Percentiles rank a stretch among this genome's conserved stretches.
Evolutionary conservation across 2,329 filamentous ascomycete genomes (phyloP).

Genomic region (Epichloe gansuensis): DNA sequence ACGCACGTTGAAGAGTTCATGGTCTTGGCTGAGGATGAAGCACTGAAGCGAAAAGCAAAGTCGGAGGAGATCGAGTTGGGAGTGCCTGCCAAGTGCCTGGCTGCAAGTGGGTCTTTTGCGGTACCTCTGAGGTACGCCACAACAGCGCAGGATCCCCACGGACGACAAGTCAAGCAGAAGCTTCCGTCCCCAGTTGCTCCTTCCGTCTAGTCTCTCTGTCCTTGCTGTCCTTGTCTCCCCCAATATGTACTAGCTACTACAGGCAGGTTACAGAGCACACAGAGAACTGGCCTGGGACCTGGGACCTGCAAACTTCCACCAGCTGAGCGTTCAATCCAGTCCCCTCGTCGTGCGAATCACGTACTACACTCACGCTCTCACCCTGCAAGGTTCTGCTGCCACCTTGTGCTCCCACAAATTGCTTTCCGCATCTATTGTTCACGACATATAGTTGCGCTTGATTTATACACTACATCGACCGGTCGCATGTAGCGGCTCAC

Average conservation of each 20-base stretch:
- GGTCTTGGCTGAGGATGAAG: neutral
- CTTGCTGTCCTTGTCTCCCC: too few species aligned
- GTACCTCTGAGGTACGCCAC: neutral
- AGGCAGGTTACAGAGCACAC: neutral
- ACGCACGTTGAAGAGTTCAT: neutral
- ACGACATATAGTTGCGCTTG: neutral
- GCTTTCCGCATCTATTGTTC: neutral
- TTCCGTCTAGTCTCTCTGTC: neutral
- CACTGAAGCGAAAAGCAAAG: neutral
- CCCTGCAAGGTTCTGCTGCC: conserved; percentile 3
- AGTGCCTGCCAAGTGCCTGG: too few species aligned
- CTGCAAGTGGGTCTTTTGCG: neutral
- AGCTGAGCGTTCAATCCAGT: neutral
- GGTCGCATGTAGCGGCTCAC: conserved; percentile 25
- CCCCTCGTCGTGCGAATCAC: conserved; percentile 5
- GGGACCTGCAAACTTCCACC: neutral
- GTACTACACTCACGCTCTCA: conserved; percentile 1
- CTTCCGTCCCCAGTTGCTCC: neutral
- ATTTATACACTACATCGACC: conserved; percentile 18
- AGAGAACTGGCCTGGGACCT: neutral
- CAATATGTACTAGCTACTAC: neutral
- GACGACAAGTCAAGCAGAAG: neutral
- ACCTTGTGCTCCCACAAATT: conserved; percentile 4
- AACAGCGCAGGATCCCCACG: neutral
- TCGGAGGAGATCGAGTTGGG: neutral